Conservation (phyloP, 2,329 filamentous ascomycete species). For the Microsporum audouinii region DNA sequence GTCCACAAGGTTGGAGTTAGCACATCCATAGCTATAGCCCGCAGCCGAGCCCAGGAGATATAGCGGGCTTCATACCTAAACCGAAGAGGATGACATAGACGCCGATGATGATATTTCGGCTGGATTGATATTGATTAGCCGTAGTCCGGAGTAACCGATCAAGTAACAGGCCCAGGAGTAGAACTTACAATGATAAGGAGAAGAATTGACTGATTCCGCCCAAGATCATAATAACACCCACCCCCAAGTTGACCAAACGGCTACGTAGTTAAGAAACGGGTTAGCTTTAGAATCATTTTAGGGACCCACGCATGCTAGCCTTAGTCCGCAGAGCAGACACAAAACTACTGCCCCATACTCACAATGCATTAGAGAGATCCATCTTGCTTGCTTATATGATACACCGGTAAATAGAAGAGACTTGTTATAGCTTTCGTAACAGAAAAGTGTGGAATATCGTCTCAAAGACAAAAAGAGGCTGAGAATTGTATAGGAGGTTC, state of each 20-base stretch:
- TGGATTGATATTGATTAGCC: constrained; percentile 24
- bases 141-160: neutral
- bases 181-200: constrained; percentile 11
- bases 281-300: constrained; percentile 18
- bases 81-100: constrained; percentile 87
- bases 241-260: constrained; percentile 84
- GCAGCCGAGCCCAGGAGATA: neutral
- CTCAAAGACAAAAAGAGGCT: neutral
- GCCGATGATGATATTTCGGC: constrained; percentile 65
- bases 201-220: constrained; percentile 53
- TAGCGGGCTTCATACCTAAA: constrained; percentile 47
- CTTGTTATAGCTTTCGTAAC: neutral
- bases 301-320: neutral
- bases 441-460: neutral
- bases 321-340: neutral
- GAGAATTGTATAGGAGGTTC: neutral
- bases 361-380: constrained; percentile 92
- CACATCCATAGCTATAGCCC: constrained; percentile 2
- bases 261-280: constrained; percentile 38
- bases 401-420: neutral
- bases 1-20: constrained; percentile 17
- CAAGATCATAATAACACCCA: constrained; percentile 76
- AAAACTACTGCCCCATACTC: constrained; percentile 35
- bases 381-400: constrained; percentile 41
- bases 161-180: neutral